These are phyloP conservation scores for Yamadazyma tumulicola DNA, from an alignment of 805 yeast species.

Conservation along the genomic window DNA sequence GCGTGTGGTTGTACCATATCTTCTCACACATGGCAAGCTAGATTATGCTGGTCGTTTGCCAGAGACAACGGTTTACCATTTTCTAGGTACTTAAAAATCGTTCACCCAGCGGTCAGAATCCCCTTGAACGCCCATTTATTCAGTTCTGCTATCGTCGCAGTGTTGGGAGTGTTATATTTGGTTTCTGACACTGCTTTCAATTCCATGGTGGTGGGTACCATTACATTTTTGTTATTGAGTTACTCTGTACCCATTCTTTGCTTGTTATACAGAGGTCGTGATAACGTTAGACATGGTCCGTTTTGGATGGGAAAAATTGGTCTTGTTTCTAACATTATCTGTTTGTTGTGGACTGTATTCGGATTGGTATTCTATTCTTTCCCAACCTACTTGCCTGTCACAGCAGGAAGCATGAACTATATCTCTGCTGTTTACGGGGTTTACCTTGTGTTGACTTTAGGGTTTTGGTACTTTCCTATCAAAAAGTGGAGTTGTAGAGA, in stretches of 20 bases:
- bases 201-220: slow-evolving; percentile 32
- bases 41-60: slow-evolving; percentile 42
- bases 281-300: slow-evolving; percentile 37
- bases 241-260: slow-evolving; percentile 35
- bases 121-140: slow-evolving; percentile 40
- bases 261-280: slow-evolving; percentile 33
- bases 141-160: slow-evolving; percentile 28
- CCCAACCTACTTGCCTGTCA: slow-evolving; percentile 26
- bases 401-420: slow-evolving; percentile 22
- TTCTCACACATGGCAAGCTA: slow-evolving; percentile 43
- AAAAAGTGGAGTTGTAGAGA: slow-evolving; percentile 33
- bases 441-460: slow-evolving; percentile 32
- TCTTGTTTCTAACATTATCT: slow-evolving; percentile 28
- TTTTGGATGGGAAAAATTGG: slow-evolving; percentile 42
- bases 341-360: slow-evolving; percentile 33
- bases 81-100: slow-evolving; percentile 33
- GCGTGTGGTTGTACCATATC: slow-evolving; percentile 38
- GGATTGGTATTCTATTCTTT: slow-evolving; percentile 38
- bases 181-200: slow-evolving; percentile 39
- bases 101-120: slow-evolving; percentile 36
- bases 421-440: slow-evolving; percentile 15
- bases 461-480: slow-evolving; percentile 37
- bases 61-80: slow-evolving; percentile 44
- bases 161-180: slow-evolving; percentile 35
- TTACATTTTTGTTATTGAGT: slow-evolving; percentile 35